phyloP scores from a whole-genome alignment of 805 yeast genomes.

The Metschnikowia henanensis region DNA sequence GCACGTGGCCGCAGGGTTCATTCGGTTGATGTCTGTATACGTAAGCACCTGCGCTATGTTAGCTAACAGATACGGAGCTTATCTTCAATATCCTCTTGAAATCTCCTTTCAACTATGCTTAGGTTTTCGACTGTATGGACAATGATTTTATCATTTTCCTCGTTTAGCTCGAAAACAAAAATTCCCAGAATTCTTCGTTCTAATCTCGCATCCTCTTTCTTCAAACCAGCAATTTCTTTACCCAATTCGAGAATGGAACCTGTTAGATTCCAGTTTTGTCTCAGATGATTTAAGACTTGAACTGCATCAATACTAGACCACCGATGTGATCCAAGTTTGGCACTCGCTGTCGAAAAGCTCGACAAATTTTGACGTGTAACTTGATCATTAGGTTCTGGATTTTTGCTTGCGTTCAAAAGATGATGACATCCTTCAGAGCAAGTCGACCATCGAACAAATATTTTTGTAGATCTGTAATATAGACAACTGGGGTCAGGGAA shows the following conservation, averaged over 20 bases:
- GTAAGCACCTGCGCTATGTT: no score
- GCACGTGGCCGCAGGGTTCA: no score
- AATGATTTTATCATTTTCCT: constrained; percentile 50
- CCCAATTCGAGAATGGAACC: constrained; percentile 30
- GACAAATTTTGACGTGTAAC: not conserved
- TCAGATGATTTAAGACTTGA: constrained; percentile 15
- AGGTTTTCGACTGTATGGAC: constrained; percentile 71
- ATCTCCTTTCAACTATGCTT: constrained; percentile 49
- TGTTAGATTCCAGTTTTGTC: constrained; percentile 20
- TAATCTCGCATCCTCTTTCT: constrained; percentile 22
- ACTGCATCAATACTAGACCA: constrained; percentile 38
- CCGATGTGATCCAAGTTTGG: constrained; percentile 40
- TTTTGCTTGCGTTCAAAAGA: constrained; percentile 20
- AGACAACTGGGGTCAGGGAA: constrained; percentile 30
- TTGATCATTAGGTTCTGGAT: no score
- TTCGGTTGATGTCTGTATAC: no score
- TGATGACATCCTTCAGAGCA: constrained; percentile 54
- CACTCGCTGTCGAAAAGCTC: constrained; percentile 35
- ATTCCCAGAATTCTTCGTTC: constrained; percentile 53
- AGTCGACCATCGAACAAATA: constrained; percentile 57
- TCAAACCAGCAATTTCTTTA: constrained; percentile 34
- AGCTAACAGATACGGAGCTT: constrained; percentile 18
- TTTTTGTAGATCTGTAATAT: constrained; percentile 46
- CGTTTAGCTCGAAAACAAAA: constrained; percentile 64
- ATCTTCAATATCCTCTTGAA: constrained; percentile 9